Base-by-base conservation (phyloP, 164 flowering plant genomes). In the Houttuynia cordata region DNA sequence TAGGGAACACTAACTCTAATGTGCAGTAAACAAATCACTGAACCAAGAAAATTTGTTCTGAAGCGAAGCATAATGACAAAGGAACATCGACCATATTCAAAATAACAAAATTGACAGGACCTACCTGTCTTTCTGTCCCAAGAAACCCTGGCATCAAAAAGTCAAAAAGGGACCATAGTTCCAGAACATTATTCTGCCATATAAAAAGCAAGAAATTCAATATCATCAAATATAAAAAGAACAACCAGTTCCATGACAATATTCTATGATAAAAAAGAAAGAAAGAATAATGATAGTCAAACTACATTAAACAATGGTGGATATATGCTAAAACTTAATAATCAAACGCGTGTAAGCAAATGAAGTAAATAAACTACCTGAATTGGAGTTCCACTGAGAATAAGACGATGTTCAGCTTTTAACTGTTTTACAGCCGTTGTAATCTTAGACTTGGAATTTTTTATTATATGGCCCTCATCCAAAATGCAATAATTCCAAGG, bases 61-160 rank as follows among this genome's bases (percentile, higher is more conserved):
- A 30, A 30, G 37, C 2, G 6, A 30, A 30, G 37, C 2, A 6
- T 30, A 30, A 2, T 30, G 6, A 30, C n/a, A 30, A 30, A 30
- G 2, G 37, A 2, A 30, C 6, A 30, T 30, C 37, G 6, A 30
- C 37, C 37, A 45, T 45, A 45, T 45, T 45, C 49, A 12, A 10
- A 12, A 59, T 19, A 23, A 15, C 18, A 57, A 22, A 24, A 51
- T 50, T 14, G 55, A 37, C 21, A 50, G 25, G 34, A 19, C 20
- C 42, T 23, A 89, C 98, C 70, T 94, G 97, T 79, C 96, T 80
- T 68, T 94, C 99, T 20, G 96, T 86, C 66, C 99, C 99, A 63
- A 94, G 97, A 79, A 94, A 94, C 24, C 96, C 99, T 10, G 99
- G 99, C 99, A 94, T 94, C 54, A 94, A 76, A 76, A 91, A 94